Conservation (phyloP, 495 filamentous ascomycete species). For the Hyaloscypha bicolor region DNA sequence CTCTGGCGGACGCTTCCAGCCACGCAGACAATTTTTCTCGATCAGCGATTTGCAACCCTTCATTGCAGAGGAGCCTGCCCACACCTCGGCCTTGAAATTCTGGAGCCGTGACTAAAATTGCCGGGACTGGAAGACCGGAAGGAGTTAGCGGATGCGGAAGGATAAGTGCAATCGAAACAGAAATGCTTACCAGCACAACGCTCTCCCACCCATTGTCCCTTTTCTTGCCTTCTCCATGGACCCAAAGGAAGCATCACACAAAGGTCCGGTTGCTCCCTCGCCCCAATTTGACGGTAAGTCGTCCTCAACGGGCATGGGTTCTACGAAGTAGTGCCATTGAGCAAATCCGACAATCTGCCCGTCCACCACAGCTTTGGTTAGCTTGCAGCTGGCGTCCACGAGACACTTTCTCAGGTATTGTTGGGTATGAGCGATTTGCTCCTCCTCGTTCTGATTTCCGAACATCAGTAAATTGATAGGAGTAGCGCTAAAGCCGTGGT, state of each 20-base stretch:
- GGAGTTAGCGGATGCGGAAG: no score
- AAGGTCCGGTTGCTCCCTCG: neutral
- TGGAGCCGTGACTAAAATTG: neutral
- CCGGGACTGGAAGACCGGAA: neutral
- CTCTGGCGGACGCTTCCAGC: neutral
- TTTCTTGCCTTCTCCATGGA: neutral
- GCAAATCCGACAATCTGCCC: neutral
- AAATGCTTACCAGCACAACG: neutral
- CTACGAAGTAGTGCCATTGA: neutral
- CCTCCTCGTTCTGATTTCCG: neutral
- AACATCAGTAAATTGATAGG: neutral
- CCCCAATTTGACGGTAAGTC: neutral
- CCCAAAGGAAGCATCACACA: neutral
- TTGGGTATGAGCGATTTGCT: neutral
- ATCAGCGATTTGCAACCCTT: neutral
- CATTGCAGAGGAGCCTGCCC: neutral
- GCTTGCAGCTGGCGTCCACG: neutral
- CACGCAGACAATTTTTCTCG: neutral
- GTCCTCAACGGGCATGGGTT: neutral
- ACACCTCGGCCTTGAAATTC: neutral
- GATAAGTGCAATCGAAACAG: neutral
- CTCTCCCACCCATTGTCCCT: neutral
- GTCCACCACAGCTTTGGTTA: neutral
- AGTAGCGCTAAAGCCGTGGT: neutral
- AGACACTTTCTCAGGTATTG: neutral